These are phyloP conservation scores for Oryza nivara DNA, from an alignment of 176 grass and related monocot species.

Conservation along the genomic window DNA sequence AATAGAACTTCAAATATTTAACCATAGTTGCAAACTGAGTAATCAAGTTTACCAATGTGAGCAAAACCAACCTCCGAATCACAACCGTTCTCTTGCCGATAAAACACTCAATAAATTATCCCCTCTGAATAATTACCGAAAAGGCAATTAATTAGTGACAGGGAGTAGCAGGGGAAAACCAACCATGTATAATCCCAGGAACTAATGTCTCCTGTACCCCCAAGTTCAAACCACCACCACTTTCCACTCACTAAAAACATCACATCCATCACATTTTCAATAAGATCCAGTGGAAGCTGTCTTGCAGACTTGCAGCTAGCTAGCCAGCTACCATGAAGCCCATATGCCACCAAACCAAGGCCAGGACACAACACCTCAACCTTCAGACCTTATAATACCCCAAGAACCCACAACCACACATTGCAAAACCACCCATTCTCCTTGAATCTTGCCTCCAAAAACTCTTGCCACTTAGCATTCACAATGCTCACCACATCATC, in stretches of 20 bases:
- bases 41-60: conserved; percentile 24
- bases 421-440: background rate
- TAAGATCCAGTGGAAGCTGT: conserved; percentile 79
- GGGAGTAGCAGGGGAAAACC: conserved; percentile 1
- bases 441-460: too few species aligned
- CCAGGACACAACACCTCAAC: conserved; percentile 62
- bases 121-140: conserved; percentile 18
- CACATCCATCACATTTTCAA: conserved; percentile 51
- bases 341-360: conserved; percentile 79
- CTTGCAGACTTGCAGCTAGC: conserved; percentile 86
- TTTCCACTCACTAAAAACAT: conserved; percentile 45
- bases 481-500: conserved; percentile 60
- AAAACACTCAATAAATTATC: background rate
- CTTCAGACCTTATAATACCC: conserved; percentile 56
- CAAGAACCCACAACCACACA: conserved; percentile 33
- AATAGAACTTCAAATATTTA: background rate
- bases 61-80: background rate
- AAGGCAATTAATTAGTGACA: conserved; percentile 32
- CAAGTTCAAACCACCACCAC: conserved; percentile 39
- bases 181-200: conserved; percentile 32
- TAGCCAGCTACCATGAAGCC: conserved; percentile 98
- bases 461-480: background rate
- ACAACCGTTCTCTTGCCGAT: background rate
- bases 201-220: conserved; percentile 8
- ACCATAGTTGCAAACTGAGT: background rate